Conservation (phyloP, 257 asterid genomes). For the Primulina huaijiensis region DNA sequence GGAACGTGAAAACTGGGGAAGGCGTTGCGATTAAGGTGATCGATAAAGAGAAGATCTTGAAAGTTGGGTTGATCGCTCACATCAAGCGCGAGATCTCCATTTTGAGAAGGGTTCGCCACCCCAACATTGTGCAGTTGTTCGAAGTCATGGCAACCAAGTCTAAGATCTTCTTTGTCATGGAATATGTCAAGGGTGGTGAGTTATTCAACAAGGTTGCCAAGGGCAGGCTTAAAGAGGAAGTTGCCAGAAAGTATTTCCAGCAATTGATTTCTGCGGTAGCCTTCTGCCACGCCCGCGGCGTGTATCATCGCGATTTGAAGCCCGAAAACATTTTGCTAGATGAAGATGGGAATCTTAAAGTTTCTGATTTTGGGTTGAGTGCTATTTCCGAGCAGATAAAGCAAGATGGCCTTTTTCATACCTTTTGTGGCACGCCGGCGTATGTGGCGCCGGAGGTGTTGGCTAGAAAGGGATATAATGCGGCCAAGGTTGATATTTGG, state of each 20-base stretch:
- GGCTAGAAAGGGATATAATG: slow-evolving; percentile 81
- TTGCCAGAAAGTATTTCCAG: slow-evolving; percentile 74
- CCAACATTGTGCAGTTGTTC: slow-evolving; percentile 79
- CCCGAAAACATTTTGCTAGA: slow-evolving; percentile 81
- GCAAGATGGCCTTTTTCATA: slow-evolving; percentile 86
- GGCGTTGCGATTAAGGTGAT: slow-evolving; percentile 81
- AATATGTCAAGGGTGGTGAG: slow-evolving; percentile 89
- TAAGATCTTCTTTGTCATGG: slow-evolving; percentile 87
- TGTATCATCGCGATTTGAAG: slow-evolving; percentile 83
- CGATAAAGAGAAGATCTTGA: slow-evolving; percentile 81
- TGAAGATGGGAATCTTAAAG: slow-evolving; percentile 81
- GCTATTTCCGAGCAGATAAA: slow-evolving; percentile 89
- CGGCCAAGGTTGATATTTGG: slow-evolving; percentile 93
- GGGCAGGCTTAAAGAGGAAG: slow-evolving; percentile 84
- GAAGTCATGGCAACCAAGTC: slow-evolving; percentile 96
- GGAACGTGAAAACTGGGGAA: slow-evolving; percentile 65
- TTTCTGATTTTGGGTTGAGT: slow-evolving; percentile 86
- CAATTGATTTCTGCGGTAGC: slow-evolving; percentile 79
- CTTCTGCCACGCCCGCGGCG: slow-evolving; percentile 96
- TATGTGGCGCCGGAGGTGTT: slow-evolving; percentile 95
- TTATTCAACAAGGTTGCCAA: slow-evolving; percentile 83
- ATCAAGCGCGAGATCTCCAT: slow-evolving; percentile 95
- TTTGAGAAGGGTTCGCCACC: slow-evolving; percentile 84
- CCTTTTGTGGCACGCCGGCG: slow-evolving; percentile 93
- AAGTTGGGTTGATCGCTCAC: slow-evolving; percentile 69